These are phyloP conservation scores for Aristolochia contorta DNA, from an alignment of 164 flowering plant genomes.

Conservation along the genomic window DNA sequence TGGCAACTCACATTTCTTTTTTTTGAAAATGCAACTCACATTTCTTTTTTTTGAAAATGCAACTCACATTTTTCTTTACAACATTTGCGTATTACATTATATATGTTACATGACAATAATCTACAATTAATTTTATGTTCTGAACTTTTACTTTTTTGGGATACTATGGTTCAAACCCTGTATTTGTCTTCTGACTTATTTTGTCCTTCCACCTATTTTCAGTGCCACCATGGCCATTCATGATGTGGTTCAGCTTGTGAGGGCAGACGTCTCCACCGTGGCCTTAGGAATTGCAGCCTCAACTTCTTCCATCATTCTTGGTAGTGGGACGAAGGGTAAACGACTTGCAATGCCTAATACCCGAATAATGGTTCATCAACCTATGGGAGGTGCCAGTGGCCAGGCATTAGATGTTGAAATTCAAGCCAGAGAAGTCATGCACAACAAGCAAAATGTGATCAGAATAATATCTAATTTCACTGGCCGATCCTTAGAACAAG, in stretches of 20 bases:
- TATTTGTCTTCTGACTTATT: neutral
- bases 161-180: neutral
- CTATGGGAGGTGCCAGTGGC: slow-evolving; percentile 89
- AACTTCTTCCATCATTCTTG: slow-evolving; percentile 82
- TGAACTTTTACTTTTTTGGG: no score
- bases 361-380: slow-evolving; percentile 88
- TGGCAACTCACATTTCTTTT: no score
- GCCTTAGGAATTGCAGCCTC: slow-evolving; percentile 93
- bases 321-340: slow-evolving; percentile 93
- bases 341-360: slow-evolving; percentile 96
- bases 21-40: no score
- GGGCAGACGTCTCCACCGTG: slow-evolving; percentile 90
- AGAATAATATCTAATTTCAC: slow-evolving; percentile 52
- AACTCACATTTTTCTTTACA: no score
- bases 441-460: slow-evolving; percentile 61
- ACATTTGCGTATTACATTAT: neutral
- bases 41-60: no score
- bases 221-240: slow-evolving; percentile 94
- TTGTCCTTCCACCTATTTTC: slow-evolving; percentile 1
- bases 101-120: neutral
- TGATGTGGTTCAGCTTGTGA: slow-evolving; percentile 78
- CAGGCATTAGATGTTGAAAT: slow-evolving; percentile 76
- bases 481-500: slow-evolving; percentile 69
- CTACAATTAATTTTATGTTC: neutral
- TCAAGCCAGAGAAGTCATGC: slow-evolving; percentile 73